Conservation (phyloP, 495 filamentous ascomycete genomes). For the Opeltia flavorubescens region DNA sequence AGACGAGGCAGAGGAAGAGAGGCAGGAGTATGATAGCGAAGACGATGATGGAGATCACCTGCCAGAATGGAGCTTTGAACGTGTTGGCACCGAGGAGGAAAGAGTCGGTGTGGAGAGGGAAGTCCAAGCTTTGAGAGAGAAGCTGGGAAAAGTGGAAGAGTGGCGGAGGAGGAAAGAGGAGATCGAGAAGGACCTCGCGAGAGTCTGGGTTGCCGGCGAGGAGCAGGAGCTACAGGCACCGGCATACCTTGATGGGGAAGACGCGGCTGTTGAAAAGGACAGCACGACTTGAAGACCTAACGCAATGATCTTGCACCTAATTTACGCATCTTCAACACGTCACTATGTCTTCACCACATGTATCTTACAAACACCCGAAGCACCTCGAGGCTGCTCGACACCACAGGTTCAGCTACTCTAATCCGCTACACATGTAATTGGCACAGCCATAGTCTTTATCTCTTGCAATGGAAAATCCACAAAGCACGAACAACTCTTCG, state of each 20-base stretch:
- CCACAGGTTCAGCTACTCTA: no score
- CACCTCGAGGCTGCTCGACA: no score
- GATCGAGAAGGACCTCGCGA: constrained; percentile 55
- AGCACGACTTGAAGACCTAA: no score
- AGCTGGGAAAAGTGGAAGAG: constrained; percentile 63
- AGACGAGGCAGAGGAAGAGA: constrained; percentile 70
- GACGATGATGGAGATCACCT: constrained; percentile 22
- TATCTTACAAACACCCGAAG: no score
- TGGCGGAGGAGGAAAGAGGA: constrained; percentile 68
- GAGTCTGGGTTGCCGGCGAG: constrained; percentile 38
- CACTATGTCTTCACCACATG: no score
- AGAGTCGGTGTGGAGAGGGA: constrained; percentile 84
- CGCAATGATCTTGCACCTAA: no score
- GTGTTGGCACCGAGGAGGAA: constrained; percentile 85
- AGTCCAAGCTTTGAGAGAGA: constrained; percentile 65
- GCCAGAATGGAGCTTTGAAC: constrained; percentile 67
- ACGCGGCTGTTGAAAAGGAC: no score
- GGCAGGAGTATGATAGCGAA: constrained; percentile 35
- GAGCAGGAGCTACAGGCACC: constrained; percentile 9
- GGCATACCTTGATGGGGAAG: constrained; percentile 1
- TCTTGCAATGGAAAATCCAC: no score
- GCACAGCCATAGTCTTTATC: no score
- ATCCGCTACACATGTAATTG: no score
- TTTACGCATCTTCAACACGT: no score
- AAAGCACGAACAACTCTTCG: no score